Conservation (phyloP, 2,329 filamentous ascomycete genomes). For the Aspergillus cejpii region DNA sequence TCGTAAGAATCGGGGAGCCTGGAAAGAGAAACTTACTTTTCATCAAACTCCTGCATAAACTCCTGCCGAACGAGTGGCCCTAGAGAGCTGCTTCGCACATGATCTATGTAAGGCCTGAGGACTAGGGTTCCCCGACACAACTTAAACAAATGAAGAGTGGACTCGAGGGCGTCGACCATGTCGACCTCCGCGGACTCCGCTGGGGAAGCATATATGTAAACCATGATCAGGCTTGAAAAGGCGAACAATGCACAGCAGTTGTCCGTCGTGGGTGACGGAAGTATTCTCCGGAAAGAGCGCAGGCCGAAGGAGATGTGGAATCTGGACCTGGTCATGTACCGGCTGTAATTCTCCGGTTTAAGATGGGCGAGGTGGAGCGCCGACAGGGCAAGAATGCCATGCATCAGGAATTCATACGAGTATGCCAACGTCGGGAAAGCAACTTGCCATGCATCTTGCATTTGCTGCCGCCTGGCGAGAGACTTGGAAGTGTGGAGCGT, state of each 20-base stretch:
- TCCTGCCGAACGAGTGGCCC: neutral
- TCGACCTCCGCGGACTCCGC: neutral
- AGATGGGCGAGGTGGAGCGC: conserved; percentile 11
- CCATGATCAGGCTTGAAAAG: conserved; percentile 9
- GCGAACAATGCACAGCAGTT: conserved; percentile 8
- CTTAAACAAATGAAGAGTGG: conserved; percentile 2
- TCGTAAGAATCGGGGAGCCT: neutral
- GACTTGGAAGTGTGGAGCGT: conserved; percentile 3
- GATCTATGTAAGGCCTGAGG: neutral
- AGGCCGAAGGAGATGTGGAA: conserved; percentile 17
- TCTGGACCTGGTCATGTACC: conserved; percentile 12
- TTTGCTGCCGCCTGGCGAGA: neutral
- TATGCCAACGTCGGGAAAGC: conserved; percentile 7
- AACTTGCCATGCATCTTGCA: conserved; percentile 13
- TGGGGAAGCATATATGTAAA: conserved; percentile 7
- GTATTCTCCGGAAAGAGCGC: conserved; percentile 4
- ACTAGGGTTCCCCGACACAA: conserved; percentile 8
- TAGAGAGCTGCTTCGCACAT: neutral
- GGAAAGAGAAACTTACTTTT: neutral
- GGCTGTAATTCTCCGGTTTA: conserved; percentile 12
- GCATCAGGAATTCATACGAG: conserved; percentile 9
- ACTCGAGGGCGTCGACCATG: conserved; percentile 1
- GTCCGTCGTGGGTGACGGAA: conserved; percentile 2
- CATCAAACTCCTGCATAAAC: neutral
- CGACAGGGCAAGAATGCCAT: conserved; percentile 11